Conservation (phyloP, 345 rosid genomes). For the Kandelia obovata region DNA sequence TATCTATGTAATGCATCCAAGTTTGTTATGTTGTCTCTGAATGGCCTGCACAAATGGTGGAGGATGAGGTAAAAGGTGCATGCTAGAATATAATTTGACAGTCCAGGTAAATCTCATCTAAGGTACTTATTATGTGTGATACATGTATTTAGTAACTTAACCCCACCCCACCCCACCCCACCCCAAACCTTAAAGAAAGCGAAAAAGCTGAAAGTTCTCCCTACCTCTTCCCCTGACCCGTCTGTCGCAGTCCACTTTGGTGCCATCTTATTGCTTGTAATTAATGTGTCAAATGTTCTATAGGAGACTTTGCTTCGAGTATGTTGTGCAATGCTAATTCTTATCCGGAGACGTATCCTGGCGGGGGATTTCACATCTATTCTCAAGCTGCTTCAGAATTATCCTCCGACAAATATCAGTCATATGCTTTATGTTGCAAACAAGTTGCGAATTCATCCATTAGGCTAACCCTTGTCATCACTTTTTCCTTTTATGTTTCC, state of each 20-base stretch:
- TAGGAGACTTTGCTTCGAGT: constrained; percentile 90
- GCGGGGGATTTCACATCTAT: constrained; percentile 83
- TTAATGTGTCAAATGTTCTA: constrained; percentile 9
- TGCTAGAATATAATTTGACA: too few relatives aligned
- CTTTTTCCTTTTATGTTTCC: background rate
- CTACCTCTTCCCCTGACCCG: background rate
- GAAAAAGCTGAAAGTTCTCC: background rate
- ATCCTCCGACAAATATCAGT: constrained; percentile 72
- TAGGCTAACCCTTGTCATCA: constrained; percentile 20
- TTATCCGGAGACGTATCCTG: constrained; percentile 75
- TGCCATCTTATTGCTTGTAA: too few relatives aligned
- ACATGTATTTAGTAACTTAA: too few relatives aligned
- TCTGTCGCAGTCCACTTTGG: too few relatives aligned
- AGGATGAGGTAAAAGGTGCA: background rate
- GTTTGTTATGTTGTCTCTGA: background rate
- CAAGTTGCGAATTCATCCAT: constrained; percentile 55
- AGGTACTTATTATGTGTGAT: too few relatives aligned
- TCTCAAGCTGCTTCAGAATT: constrained; percentile 72
- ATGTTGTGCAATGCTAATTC: constrained; percentile 95
- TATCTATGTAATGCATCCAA: too few relatives aligned
- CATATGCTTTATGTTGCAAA: constrained; percentile 92
- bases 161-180: too few relatives aligned
- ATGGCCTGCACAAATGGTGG: background rate
- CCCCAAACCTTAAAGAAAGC: too few relatives aligned
- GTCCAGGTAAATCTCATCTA: too few relatives aligned